Percentiles rank a stretch among this genome's conserved stretches.
Evolutionary conservation across 2,329 filamentous ascomycete species (phyloP).

Genomic region (Clarireedia sp.): DNA sequence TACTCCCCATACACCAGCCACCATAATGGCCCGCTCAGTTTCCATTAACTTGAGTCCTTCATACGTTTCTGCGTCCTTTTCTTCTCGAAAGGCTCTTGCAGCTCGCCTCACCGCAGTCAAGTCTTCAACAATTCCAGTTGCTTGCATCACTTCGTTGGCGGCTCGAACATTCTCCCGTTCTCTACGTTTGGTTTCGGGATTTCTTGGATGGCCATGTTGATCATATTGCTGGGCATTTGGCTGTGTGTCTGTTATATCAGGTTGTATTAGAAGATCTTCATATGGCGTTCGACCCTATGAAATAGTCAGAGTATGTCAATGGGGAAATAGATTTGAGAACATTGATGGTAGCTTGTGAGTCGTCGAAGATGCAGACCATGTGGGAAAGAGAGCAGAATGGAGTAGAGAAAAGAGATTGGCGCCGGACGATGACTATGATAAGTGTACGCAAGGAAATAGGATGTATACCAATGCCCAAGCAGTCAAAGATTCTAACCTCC

Average conservation of each 20-base stretch:
- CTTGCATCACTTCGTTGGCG: slow-evolving; percentile 31
- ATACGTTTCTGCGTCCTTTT: slow-evolving; percentile 24
- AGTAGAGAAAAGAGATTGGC: not conserved
- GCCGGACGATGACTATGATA: not conserved
- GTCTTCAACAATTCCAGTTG: slow-evolving; percentile 30
- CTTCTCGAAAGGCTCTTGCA: slow-evolving; percentile 12
- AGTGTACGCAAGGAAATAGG: not conserved
- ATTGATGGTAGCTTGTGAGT: too few relatives aligned
- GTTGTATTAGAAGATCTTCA: slow-evolving; percentile 26
- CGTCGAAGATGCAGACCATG: too few relatives aligned
- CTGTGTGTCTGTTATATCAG: slow-evolving; percentile 8
- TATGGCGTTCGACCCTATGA: slow-evolving; percentile 29
- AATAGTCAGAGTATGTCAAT: not conserved
- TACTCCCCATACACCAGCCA: slow-evolving; percentile 29
- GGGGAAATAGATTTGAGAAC: not conserved
- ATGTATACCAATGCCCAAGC: slow-evolving; percentile 22
- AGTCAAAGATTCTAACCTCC: slow-evolving; percentile 21
- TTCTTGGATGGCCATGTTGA: slow-evolving; percentile 27
- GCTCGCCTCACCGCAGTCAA: slow-evolving; percentile 20
- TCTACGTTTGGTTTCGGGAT: slow-evolving; percentile 27
- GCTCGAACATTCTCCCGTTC: slow-evolving; percentile 29
- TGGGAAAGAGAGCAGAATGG: too few relatives aligned
- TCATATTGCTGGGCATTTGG: slow-evolving; percentile 25
- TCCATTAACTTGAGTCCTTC: slow-evolving; percentile 26
- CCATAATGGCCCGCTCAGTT: slow-evolving; percentile 20